Conservation (phyloP, 2,329 filamentous ascomycete species). For the Alternaria sp. region DNA sequence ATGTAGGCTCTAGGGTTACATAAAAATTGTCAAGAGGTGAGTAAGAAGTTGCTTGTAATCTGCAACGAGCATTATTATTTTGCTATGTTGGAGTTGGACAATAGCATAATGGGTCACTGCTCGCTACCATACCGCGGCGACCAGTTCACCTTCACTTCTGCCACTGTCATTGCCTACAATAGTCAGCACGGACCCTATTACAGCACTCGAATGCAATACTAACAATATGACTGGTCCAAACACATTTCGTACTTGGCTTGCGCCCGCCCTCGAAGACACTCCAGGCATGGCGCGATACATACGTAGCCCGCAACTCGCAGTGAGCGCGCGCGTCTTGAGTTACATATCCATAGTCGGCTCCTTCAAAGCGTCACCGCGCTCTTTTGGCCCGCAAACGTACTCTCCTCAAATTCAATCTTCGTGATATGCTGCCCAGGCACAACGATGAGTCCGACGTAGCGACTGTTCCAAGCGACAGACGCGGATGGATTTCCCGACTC, state of each 20-base stretch:
- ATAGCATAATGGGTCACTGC: not conserved
- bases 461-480: conserved; percentile 75
- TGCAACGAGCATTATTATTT: not conserved
- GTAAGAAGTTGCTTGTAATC: not conserved
- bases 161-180: not conserved
- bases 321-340: not conserved
- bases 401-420: conserved; percentile 86
- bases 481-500: conserved; percentile 53
- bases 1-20: not conserved
- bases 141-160: not conserved
- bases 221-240: not conserved
- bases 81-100: not conserved
- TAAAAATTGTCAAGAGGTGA: not conserved
- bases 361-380: conserved; percentile 30
- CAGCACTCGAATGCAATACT: not conserved
- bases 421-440: conserved; percentile 85
- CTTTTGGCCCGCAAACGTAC: conserved; percentile 28
- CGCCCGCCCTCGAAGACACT: not conserved
- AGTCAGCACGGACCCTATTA: not conserved
- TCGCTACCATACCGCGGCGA: conserved; percentile 1
- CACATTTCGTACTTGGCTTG: not conserved
- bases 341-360: not conserved
- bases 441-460: conserved; percentile 88
- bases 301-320: not conserved
- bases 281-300: not conserved